phyloP scores from a whole-genome alignment of 345 rosid genomes.

The Sapria himalayana region DNA sequence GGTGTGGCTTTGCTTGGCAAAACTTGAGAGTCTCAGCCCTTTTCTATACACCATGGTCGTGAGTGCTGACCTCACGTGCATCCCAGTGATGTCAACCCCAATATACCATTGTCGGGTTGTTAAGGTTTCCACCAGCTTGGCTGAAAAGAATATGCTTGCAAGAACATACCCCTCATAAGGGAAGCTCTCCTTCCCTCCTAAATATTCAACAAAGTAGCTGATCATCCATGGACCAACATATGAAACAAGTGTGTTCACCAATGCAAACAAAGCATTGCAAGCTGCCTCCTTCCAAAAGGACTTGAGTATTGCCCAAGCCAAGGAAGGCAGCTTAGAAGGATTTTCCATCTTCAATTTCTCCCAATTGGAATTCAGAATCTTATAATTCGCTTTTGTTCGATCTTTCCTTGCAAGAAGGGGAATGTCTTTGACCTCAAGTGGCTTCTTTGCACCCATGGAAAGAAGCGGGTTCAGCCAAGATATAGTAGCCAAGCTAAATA shows the following conservation, averaged over 20 bases:
- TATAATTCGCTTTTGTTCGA: constrained; percentile 76
- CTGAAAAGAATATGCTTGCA: constrained; percentile 77
- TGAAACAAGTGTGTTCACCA: constrained; percentile 74
- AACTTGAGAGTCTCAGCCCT: constrained; percentile 77
- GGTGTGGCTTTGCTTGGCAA: constrained; percentile 83
- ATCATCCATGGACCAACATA: constrained; percentile 94
- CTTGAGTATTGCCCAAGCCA: constrained; percentile 66
- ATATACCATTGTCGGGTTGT: constrained; percentile 98
- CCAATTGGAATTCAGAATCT: constrained; percentile 71
- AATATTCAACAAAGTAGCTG: constrained; percentile 87
- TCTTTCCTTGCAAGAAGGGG: constrained; percentile 83
- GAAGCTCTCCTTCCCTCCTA: constrained; percentile 69
- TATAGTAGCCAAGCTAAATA: constrained; percentile 62
- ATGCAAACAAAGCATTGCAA: constrained; percentile 78
- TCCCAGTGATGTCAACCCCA: constrained; percentile 95
- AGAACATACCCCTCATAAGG: constrained; percentile 90
- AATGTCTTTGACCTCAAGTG: constrained; percentile 91
- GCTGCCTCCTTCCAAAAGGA: constrained; percentile 98
- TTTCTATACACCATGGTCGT: constrained; percentile 90
- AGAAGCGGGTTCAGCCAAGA: constrained; percentile 95
- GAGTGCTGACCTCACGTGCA: constrained; percentile 97
- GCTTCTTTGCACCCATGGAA: constrained; percentile 77
- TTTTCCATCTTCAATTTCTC: constrained; percentile 58
- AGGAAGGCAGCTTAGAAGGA: constrained; percentile 63
- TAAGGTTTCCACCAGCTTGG: constrained; percentile 86